phyloP scores from a whole-genome alignment of 345 rosid species.

The thale cress (Arabidopsis thaliana) region TAIR10.1 NC_003076.8:3540001-3540500 shows the following conservation, averaged over 20 bases:
- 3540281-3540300: constrained; percentile 47
- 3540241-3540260: constrained; percentile 60
- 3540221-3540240: constrained; percentile 61
- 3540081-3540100: constrained; percentile 54
- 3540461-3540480: constrained; percentile 61
- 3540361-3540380: neutral
- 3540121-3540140: constrained; percentile 83
- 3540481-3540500: constrained; percentile 83
- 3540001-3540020: constrained; percentile 67
- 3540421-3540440: constrained; percentile 78
- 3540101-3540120: constrained; percentile 82
- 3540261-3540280: constrained; percentile 56
- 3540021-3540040: constrained; percentile 84
- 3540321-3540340: neutral
- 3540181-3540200: constrained; percentile 51
- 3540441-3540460: constrained; percentile 69
- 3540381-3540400: constrained; percentile 63
- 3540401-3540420: constrained; percentile 69
- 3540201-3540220: constrained; percentile 48
- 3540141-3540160: constrained; percentile 72
- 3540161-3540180: constrained; percentile 72
- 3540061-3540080: constrained; percentile 52
- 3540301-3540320: neutral
- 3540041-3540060: constrained; percentile 73
- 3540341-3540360: neutral